These are phyloP conservation scores for Colletotrichum lindemuthianum DNA, from an alignment of 2,329 filamentous ascomycete genomes.

Conservation along the genomic window DNA sequence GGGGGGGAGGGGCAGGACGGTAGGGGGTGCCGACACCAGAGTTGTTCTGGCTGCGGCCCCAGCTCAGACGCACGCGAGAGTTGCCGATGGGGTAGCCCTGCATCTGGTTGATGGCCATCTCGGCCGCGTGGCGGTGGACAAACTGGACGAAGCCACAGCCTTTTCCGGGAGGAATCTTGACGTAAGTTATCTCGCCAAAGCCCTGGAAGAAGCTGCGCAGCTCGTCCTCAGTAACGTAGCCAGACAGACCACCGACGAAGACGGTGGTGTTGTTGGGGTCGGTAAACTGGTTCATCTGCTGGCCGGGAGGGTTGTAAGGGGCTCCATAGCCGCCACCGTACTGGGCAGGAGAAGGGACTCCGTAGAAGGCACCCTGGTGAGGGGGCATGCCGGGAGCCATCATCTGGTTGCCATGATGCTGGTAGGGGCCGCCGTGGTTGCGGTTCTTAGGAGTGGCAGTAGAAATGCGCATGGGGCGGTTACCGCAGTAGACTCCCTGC, in stretches of 20 bases:
- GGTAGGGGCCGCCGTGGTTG: constrained; percentile 48
- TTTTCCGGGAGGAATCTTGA: constrained; percentile 99
- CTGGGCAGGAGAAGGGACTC: constrained; percentile 38
- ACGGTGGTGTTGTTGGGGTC: constrained; percentile 99
- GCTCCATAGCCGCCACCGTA: constrained; percentile 34
- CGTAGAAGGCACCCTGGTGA: constrained; percentile 51
- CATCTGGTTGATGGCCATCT: constrained; percentile 99
- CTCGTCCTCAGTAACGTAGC: constrained; percentile 98
- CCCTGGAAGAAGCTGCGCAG: constrained; percentile 99
- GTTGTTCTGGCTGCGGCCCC: constrained; percentile 99
- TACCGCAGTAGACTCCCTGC: constrained; percentile 99
- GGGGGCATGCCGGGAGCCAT: constrained; percentile 56
- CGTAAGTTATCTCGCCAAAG: constrained; percentile 99
- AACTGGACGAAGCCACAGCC: constrained; percentile 99
- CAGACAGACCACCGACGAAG: constrained; percentile 95
- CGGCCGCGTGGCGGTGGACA: constrained; percentile 96
- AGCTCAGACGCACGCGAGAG: constrained; percentile 95
- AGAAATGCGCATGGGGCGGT: constrained; percentile 97
- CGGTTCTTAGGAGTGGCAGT: constrained; percentile 97
- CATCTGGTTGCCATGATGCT: constrained; percentile 54
- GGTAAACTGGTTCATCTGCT: constrained; percentile 96
- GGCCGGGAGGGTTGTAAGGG: constrained; percentile 34
- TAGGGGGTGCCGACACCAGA: constrained; percentile 98
- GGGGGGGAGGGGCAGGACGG: constrained; percentile 82
- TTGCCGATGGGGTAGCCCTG: constrained; percentile 99